These are phyloP conservation scores for Psilocybe cyanescens DNA, from an alignment of 768 basidiomycete genomes.

Conservation along the genomic window DNA sequence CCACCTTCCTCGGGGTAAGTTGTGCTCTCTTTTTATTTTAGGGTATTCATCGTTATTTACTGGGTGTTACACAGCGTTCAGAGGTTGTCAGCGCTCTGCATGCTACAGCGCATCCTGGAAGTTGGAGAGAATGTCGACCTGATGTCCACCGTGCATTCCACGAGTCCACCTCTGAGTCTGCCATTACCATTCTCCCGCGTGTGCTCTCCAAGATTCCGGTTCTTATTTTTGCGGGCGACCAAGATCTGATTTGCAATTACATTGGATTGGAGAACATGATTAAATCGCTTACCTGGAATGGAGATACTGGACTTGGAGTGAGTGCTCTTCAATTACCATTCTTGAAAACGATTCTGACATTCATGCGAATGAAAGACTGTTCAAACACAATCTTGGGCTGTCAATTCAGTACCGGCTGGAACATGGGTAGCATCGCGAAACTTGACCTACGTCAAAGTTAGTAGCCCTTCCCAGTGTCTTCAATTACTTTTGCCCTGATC, in stretches of 20 bases:
- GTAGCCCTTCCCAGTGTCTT: constrained; percentile 6
- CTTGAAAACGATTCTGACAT: not conserved
- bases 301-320: constrained; percentile 82
- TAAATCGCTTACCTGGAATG: constrained; percentile 84
- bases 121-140: constrained; percentile 87
- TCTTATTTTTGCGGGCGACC: constrained; percentile 93
- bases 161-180: constrained; percentile 59
- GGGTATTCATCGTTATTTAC: constrained; percentile 4
- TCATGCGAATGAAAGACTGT: constrained; percentile 49
- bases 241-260: constrained; percentile 97
- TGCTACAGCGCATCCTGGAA: constrained; percentile 72
- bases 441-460: constrained; percentile 90
- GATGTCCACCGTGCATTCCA: constrained; percentile 68
- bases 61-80: constrained; percentile 52
- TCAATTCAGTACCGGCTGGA: constrained; percentile 78
- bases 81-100: constrained; percentile 88
- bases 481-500: not conserved
- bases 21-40: not conserved
- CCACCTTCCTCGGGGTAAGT: constrained; percentile 80
- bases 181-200: constrained; percentile 76
- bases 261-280: constrained; percentile 89
- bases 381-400: constrained; percentile 73
- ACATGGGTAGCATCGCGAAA: constrained; percentile 92
- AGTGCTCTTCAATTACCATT: constrained; percentile 28
- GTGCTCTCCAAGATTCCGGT: constrained; percentile 82